Percentiles rank a stretch among this genome's conserved stretches.
phyloP scores from a whole-genome alignment of 129 eudicot species.

The Chrysanthemum lavandulifolium region DNA sequence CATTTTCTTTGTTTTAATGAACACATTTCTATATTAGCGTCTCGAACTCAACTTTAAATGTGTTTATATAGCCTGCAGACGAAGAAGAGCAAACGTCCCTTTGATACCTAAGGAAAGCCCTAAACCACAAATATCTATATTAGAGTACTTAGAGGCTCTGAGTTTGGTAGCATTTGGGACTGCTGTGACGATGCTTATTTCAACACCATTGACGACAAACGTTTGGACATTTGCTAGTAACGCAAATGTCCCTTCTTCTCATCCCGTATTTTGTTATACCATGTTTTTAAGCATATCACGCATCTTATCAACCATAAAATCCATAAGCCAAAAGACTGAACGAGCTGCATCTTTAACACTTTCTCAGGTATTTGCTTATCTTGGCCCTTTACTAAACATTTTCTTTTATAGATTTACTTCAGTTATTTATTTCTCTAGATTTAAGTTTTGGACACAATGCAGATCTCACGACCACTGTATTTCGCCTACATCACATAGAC shows the following conservation, averaged over 20 bases:
- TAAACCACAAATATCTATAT: constrained; percentile 21
- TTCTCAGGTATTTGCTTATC: constrained; percentile 50
- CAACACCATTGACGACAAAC: constrained; percentile 36
- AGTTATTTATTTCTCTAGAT: no score
- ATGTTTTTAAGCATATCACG: constrained; percentile 41
- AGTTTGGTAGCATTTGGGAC: constrained; percentile 37
- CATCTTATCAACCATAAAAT: constrained; percentile 35
- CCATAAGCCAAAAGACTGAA: constrained; percentile 43
- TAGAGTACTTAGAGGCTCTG: constrained; percentile 35
- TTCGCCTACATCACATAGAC: background rate
- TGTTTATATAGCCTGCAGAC: background rate
- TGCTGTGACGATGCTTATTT: constrained; percentile 23
- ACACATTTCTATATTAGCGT: background rate
- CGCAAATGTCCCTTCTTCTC: constrained; percentile 46
- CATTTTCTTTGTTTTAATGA: constrained; percentile 1
- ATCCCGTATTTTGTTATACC: constrained; percentile 54
- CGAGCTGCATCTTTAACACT: constrained; percentile 50
- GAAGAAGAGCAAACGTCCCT: constrained; percentile 30
- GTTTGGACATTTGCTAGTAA: constrained; percentile 36
- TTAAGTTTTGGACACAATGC: constrained; percentile 34
- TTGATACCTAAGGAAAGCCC: constrained; percentile 29
- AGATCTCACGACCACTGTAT: background rate
- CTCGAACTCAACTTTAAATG: background rate
- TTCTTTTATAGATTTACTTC: no score
- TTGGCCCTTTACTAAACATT: no score